Evolutionary conservation across 2,329 filamentous ascomycete genomes (phyloP).

Genomic region (Penicillium corylophilum): DNA sequence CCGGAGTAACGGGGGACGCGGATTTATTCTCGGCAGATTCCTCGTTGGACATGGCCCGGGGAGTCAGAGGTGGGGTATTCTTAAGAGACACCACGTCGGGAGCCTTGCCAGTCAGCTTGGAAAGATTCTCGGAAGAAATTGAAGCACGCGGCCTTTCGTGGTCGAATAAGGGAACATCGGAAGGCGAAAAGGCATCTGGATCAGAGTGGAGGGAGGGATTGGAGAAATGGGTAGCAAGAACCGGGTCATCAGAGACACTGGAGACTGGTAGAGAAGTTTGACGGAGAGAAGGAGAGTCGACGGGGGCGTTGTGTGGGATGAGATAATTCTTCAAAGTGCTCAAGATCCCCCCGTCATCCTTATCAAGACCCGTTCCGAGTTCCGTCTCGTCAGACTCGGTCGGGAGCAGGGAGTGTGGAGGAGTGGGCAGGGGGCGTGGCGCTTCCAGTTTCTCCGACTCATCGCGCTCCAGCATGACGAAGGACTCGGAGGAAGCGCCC

Average conservation of each 20-base stretch:
- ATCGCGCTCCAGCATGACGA: constrained; percentile 43
- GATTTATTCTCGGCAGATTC: constrained; percentile 37
- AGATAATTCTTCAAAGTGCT: constrained; percentile 46
- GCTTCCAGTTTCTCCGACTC: constrained; percentile 34
- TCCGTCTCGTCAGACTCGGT: constrained; percentile 45
- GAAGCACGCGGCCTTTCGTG: constrained; percentile 43
- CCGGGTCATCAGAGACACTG: constrained; percentile 62
- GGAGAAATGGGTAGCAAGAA: constrained; percentile 68
- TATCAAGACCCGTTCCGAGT: constrained; percentile 40
- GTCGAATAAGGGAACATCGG: constrained; percentile 53
- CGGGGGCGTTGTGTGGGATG: constrained; percentile 32
- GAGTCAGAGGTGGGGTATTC: constrained; percentile 90
- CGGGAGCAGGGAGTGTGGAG: constrained; percentile 46
- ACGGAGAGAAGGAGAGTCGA: constrained; percentile 41
- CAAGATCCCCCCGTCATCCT: constrained; percentile 41
- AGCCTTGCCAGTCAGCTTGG: constrained; percentile 79
- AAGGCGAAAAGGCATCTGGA: constrained; percentile 47
- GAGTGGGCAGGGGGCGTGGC: constrained; percentile 41
- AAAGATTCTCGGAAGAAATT: constrained; percentile 45
- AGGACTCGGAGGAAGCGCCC: constrained; percentile 39
- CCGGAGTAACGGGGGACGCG: constrained; percentile 22
- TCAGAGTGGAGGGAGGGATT: constrained; percentile 60
- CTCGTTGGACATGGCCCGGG: constrained; percentile 76
- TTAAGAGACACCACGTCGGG: constrained; percentile 63
- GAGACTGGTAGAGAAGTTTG: constrained; percentile 59